Base-by-base conservation (phyloP, 805 yeast species). In the Saccharomycopsis selenospora region DNA sequence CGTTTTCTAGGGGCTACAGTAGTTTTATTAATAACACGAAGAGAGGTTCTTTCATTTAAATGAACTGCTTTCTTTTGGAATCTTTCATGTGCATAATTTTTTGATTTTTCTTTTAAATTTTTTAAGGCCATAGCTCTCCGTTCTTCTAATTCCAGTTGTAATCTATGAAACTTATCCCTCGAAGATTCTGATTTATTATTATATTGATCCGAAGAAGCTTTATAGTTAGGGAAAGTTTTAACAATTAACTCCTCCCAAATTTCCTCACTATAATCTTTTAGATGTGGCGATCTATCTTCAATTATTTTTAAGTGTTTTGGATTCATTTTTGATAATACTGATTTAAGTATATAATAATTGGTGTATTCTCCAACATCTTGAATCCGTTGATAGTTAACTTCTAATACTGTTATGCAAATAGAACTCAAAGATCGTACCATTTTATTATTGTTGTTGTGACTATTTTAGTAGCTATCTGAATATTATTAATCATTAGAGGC, bases 41-140 rank as follows among this genome's bases (percentile, higher is more conserved):
- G n/a, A 17, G 38, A 33, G 5, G 38, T 5, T 14, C 17, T 33
- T 33, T 33, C 38, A 20, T 33, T 33, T 6, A 33, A 20, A 33
- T 33, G 38, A 14, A 33, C 17, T 6, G 38, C 38, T 7, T 17
- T 14, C 38, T 33, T 33, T 33, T 33, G 38, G 38, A 20, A 14
- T 20, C 17, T 33, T 33, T 33, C 38, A 33, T 14, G n/a, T 17
- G 38, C 38, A 33, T 47, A 47, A 22, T 47, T 45, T 17, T 36
- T 42, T 7, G 38, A 33, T 33, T 33, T 33, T 10, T 33, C 20
- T 45, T 51, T 51, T 23, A 51, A 41, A n/a, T 48, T 48, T 5
- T 48, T 17, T n/a, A 51, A 25, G n/a, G 54, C 54, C 24, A 41
- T 29, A 18, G 40, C 43, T 17, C 54, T 24, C 22, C 46, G 38